Evolutionary conservation across 352 stramenopile species (phyloP).

Genomic region (Phytopythium mirpurense): DNA sequence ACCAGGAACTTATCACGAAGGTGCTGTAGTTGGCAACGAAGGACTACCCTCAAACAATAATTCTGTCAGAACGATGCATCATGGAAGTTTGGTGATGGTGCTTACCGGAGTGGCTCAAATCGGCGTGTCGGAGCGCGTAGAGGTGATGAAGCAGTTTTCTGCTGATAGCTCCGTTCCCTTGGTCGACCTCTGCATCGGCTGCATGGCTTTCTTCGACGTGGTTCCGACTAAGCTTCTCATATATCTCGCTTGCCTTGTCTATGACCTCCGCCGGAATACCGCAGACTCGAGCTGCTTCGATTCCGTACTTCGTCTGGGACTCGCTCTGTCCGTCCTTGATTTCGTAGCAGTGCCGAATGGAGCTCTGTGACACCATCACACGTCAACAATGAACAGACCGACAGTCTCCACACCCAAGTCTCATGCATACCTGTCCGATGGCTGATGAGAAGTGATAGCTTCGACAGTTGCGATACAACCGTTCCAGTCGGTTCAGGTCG

Average conservation of each 20-base stretch:
- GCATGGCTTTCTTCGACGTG: conserved; percentile 14
- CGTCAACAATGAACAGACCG: neutral
- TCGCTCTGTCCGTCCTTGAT: conserved; percentile 47
- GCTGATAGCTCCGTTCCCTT: conserved; percentile 19
- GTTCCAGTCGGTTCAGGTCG: conserved; percentile 54
- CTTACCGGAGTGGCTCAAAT: conserved; percentile 52
- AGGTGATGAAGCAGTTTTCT: conserved; percentile 69
- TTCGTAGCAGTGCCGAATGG: conserved; percentile 51
- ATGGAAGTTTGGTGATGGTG: neutral
- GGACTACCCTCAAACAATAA: conserved; percentile 18
- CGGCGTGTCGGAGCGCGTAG: conserved; percentile 57
- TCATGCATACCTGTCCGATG: conserved; percentile 3
- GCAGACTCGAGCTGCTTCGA: conserved; percentile 71
- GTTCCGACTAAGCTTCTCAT: conserved; percentile 21
- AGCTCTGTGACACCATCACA: conserved; percentile 22
- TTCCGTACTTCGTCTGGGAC: conserved; percentile 56
- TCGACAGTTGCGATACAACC: conserved; percentile 55
- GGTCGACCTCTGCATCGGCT: conserved; percentile 6
- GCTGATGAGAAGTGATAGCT: conserved; percentile 42
- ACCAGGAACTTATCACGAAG: conserved; percentile 50
- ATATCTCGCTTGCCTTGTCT: conserved; percentile 43
- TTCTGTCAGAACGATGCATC: neutral
- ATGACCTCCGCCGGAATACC: conserved; percentile 64
- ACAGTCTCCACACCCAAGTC: neutral
- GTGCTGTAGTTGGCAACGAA: conserved; percentile 63